phyloP scores from a whole-genome alignment of 805 yeast species.

The Wickerhamiella alocasiicola region DNA sequence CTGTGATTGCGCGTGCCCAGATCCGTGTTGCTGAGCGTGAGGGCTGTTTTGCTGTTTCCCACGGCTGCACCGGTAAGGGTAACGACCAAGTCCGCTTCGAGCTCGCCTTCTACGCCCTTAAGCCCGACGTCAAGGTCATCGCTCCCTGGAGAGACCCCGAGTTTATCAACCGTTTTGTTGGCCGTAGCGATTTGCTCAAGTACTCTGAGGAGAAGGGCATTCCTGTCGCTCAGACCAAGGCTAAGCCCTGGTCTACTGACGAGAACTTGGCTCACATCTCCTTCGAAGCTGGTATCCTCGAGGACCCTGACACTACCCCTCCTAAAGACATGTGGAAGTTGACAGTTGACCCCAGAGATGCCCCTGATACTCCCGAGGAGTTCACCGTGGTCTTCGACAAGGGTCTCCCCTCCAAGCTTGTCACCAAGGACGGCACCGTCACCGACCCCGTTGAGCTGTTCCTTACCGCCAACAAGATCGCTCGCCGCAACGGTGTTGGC shows the following conservation, averaged over 20 bases:
- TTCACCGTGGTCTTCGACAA: conserved; percentile 67
- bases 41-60: conserved; percentile 97
- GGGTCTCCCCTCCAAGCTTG: conserved; percentile 79
- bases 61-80: conserved; percentile 99
- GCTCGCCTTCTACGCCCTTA: conserved; percentile 89
- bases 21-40: conserved; percentile 92
- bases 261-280: conserved; percentile 99
- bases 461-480: conserved; percentile 83
- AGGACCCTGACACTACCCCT: conserved; percentile 97
- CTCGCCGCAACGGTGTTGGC: conserved; percentile 99
- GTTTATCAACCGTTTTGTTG: conserved; percentile 91
- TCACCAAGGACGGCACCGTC: conserved; percentile 46
- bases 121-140: conserved; percentile 92
- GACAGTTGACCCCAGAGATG: conserved; percentile 89
- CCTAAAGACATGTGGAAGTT: conserved; percentile 99
- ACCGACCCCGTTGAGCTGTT: conserved; percentile 88
- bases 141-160: conserved; percentile 99
- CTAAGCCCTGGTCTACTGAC: conserved; percentile 99
- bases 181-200: conserved; percentile 90
- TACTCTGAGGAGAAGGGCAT: conserved; percentile 87
- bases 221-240: conserved; percentile 93
- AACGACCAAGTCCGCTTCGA: conserved; percentile 99
- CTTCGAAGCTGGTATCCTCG: conserved; percentile 97
- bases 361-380: conserved; percentile 88
- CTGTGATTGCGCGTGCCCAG: conserved; percentile 97